Base-by-base conservation (phyloP, 257 asterid genomes). In the Scutellaria galericulata region DNA sequence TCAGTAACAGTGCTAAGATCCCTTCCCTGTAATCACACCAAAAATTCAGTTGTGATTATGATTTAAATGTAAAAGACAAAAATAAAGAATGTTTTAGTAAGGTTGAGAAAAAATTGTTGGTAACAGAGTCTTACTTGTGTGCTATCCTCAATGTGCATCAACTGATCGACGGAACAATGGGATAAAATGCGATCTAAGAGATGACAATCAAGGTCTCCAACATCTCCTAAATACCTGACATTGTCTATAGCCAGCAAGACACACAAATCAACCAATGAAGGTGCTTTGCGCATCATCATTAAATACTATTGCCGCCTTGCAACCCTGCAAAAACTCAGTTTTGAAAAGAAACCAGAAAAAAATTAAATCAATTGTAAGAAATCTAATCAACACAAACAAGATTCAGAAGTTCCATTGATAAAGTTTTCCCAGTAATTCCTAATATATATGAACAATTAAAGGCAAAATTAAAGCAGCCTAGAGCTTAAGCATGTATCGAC, bases 1-100 rank as follows among this genome's bases (percentile, higher is more conserved):
- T 92, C 82, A 7, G 98, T 92, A 41, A 84, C 87, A 0, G 95
- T 86, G 75, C 94, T 90, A 75, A 95, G 98, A 86, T 92, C 97
- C 74, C 94, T 85, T 63, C 75, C 95, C 98, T 95, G 79, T 55
- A 83, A 81, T 13, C 47, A 62, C 55, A 75, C 31, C 67, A 73
- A 11, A 56, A 50, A 64, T 44, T 54, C 39, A 71, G 54, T 45
- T 40, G 13, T 13, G n/a, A 65, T 20, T 50, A 42, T 42, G 54
- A 71, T 15, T 22, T 27, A 70, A 76, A 45, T 3, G 13, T n/a
- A 63, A 56, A 48, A 45, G n/a, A 44, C 42, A 54, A 56, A 45
- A 4, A 31, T 9, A 64, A 7, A 61, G 3, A 15, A 46, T 37
- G 65, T 14, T 37, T 53, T 15, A 67, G 35, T 67, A 55, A 7